Evolutionary conservation across 305 asterid species (phyloP).

Genomic region (Fraxinus sp.): DNA sequence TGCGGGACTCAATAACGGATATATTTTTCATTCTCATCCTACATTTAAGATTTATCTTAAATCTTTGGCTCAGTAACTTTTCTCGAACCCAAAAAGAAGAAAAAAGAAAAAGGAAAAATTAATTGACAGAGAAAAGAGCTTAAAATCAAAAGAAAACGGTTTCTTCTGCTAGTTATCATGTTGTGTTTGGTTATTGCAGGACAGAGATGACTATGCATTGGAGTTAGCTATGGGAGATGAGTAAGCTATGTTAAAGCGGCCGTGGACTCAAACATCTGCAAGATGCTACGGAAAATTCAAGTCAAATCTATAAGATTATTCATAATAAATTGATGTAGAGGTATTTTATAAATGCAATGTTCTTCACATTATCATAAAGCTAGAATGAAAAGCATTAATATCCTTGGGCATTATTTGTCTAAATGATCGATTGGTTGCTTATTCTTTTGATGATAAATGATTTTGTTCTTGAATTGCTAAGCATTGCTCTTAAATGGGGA

Average conservation of each 20-base stretch:
- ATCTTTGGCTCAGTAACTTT: neutral
- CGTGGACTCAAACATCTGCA: neutral
- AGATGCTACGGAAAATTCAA: neutral
- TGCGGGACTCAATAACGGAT: no score
- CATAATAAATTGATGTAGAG: neutral
- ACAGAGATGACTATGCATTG: constrained; percentile 87
- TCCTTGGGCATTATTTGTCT: neutral
- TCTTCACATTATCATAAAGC: neutral
- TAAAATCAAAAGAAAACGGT: neutral
- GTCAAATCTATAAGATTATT: neutral
- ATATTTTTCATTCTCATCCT: no score
- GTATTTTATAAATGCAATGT: neutral
- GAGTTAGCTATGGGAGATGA: constrained; percentile 97
- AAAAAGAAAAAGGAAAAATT: neutral
- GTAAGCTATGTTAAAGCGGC: constrained; percentile 23
- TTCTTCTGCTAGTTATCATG: constrained; percentile 6
- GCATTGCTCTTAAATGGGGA: neutral
- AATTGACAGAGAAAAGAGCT: neutral
- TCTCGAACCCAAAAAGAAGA: neutral
- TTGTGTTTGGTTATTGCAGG: constrained; percentile 49
- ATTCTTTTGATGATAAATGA: neutral
- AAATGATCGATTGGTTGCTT: neutral
- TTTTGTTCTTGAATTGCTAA: neutral
- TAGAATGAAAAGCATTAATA: neutral
- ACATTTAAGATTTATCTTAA: neutral